phyloP scores from a whole-genome alignment of 345 rosid species.

The Brassica nigra region DNA sequence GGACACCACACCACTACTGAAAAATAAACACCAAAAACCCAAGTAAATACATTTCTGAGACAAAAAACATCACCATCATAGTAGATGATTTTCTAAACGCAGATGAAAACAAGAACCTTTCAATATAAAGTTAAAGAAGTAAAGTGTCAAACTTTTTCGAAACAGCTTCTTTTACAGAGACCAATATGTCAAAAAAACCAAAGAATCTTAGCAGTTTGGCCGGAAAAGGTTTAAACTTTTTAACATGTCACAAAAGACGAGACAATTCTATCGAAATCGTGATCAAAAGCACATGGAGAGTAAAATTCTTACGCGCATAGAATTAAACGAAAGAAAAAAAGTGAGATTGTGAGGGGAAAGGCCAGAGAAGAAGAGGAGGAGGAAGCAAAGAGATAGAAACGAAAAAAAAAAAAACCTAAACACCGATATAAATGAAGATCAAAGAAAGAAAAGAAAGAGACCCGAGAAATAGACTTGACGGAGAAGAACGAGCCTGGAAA shows the following conservation, averaged over 20 bases:
- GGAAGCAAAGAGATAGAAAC: background rate
- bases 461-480: constrained; percentile 29
- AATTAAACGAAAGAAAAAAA: background rate
- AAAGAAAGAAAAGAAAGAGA: constrained; percentile 13
- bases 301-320: background rate
- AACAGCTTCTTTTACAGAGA: constrained; percentile 11
- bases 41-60: background rate
- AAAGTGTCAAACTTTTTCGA: constrained; percentile 15
- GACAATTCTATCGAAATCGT: constrained; percentile 21
- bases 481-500: constrained; percentile 8
- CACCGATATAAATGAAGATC: constrained; percentile 11
- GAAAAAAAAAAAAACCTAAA: constrained; percentile 8
- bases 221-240: background rate
- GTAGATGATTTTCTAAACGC: background rate
- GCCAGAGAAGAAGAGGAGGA: background rate
- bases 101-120: constrained; percentile 12
- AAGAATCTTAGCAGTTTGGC: constrained; percentile 19
- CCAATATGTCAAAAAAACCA: background rate
- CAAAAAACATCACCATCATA: background rate
- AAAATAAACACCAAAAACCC: background rate
- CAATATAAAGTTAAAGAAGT: background rate
- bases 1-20: background rate
- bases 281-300: constrained; percentile 12
- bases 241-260: background rate
- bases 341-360: background rate